These are phyloP conservation scores for Lonicera japonica DNA, from an alignment of 129 eudicot genomes.

Conservation along the genomic window DNA sequence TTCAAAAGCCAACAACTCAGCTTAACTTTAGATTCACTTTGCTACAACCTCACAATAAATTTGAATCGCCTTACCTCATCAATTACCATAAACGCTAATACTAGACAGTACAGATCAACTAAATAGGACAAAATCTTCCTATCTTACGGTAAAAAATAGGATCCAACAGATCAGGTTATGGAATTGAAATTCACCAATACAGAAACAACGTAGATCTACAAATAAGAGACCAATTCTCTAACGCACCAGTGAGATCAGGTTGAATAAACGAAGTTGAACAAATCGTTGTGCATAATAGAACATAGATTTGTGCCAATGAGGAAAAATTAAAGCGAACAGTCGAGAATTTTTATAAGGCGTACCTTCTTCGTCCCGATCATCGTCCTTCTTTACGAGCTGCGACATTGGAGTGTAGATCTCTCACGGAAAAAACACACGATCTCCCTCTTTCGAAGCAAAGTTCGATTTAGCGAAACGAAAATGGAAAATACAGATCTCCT, in stretches of 20 bases:
- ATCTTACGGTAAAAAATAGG: too few species aligned
- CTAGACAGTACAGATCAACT: too few species aligned
- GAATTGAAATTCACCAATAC: too few species aligned
- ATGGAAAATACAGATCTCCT: constrained; percentile 15
- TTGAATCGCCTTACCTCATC: too few species aligned
- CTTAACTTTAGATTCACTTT: too few species aligned
- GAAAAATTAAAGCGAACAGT: background rate
- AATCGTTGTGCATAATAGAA: background rate
- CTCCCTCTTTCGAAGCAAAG: background rate
- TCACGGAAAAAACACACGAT: background rate
- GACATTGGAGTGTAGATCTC: constrained; percentile 45
- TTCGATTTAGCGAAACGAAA: constrained; percentile 6
- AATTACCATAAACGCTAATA: too few species aligned
- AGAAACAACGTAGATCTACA: constrained; percentile 10
- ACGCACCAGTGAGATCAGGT: background rate
- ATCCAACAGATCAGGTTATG: background rate
- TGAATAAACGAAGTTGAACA: background rate
- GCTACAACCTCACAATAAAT: too few species aligned
- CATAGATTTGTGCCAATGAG: background rate
- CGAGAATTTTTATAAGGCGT: constrained; percentile 8
- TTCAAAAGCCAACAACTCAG: too few species aligned
- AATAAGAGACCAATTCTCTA: background rate
- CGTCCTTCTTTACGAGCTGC: constrained; percentile 81
- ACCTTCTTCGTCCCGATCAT: constrained; percentile 98
- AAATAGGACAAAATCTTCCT: too few species aligned